These are phyloP conservation scores for Pelargonium fulgidum DNA, from an alignment of 441 rosid genomes.

Conservation along the genomic window DNA sequence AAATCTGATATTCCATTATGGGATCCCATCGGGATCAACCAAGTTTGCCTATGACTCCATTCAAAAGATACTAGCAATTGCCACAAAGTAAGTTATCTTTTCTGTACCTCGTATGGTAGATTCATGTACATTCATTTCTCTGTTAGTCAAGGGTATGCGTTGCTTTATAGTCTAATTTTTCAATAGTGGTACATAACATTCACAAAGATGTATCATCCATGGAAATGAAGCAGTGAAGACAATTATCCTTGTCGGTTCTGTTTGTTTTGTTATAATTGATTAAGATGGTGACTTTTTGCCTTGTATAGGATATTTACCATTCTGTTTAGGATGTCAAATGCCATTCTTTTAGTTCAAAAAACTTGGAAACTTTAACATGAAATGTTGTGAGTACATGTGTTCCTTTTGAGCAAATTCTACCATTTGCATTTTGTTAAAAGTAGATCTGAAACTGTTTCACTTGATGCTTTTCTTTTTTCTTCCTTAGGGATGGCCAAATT, in stretches of 20 bases:
- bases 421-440: background rate
- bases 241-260: background rate
- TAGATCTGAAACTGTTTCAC: background rate
- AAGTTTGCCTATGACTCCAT: slow-evolving; percentile 60
- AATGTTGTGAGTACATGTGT: background rate
- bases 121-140: background rate
- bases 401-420: background rate
- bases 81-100: slow-evolving; percentile 47
- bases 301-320: background rate
- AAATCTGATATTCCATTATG: slow-evolving; percentile 63
- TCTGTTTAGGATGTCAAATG: background rate
- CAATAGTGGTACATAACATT: background rate
- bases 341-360: background rate
- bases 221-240: slow-evolving; percentile 1
- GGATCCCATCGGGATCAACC: slow-evolving; percentile 71
- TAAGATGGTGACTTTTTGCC: background rate
- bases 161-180: background rate
- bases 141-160: background rate
- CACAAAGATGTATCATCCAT: background rate
- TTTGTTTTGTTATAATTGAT: slow-evolving; percentile 6
- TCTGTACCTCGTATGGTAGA: background rate
- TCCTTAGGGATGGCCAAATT: slow-evolving; percentile 72
- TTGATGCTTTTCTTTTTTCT: background rate
- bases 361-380: background rate
- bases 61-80: slow-evolving; percentile 67